Base-by-base conservation (phyloP, 176 grass and related monocot species). In the Dendrocalamus sinicus region DNA sequence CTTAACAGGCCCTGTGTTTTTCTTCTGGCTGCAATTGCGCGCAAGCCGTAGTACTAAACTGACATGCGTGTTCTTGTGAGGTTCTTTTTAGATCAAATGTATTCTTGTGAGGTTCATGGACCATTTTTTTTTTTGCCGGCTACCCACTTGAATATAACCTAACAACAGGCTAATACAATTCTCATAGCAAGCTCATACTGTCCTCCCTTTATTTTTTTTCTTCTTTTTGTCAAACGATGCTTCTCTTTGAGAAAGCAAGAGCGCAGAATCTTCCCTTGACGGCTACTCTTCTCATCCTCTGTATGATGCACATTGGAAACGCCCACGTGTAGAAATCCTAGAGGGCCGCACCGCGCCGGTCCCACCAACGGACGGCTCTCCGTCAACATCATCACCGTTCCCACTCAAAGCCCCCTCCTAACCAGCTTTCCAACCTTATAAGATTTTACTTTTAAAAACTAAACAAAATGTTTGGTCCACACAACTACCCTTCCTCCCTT, bases 401-500 rank as follows among this genome's bases (percentile, higher is more conserved):
- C 17, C 3, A 73, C 53, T 61, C 67, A 60, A 61, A 83, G 67
- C 14, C 12, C 9, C 40, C 7, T 28, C 55, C 44, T 22, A 44
- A 58, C 67, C 5, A 60, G 32, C 28, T 35, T 19, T 22, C 46
- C 12, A 4, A 16, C 13, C 7, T n/a, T 39, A 14, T 11, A 39
- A 22, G 13, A 1, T 50, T 39, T 52, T 63, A 61, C 43, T 6
- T 20, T 63, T 50, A 4, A 13, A 8, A 46, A 4, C 41, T n/a
- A 6, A 0, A 58, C 11, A 66, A 47, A 69, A 81, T 37, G 40
- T 76, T 64, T 72, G 88, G 78, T 84, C 44, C 70, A 79, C 73
- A 58, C 85, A 75, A 88, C 85, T 20, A 75, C 51, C 76, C 37
- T 37, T 64, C 54, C 82, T 53, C 78, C 45, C 63, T 67, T 30